phyloP scores from a whole-genome alignment of 805 yeast genomes.

The Candida rishiriensis region DNA sequence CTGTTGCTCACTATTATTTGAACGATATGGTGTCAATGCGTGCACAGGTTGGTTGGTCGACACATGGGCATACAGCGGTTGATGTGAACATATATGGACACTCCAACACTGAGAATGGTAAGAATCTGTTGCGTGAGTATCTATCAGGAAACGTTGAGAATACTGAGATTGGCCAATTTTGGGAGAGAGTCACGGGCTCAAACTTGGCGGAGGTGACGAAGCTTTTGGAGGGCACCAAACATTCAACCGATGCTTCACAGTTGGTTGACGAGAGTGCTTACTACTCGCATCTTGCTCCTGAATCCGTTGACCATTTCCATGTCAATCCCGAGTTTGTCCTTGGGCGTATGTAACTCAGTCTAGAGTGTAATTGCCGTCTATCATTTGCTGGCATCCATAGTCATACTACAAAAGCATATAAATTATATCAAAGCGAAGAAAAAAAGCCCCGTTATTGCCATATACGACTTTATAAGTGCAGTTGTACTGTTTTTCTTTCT shows the following conservation, averaged over 20 bases:
- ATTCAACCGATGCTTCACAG: slow-evolving; percentile 31
- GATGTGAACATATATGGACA: slow-evolving; percentile 90
- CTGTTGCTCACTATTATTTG: slow-evolving; percentile 40
- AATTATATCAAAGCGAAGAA: too few relatives aligned
- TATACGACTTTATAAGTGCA: too few relatives aligned
- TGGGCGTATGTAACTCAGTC: too few relatives aligned
- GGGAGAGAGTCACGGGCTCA: slow-evolving; percentile 51
- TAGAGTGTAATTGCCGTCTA: too few relatives aligned
- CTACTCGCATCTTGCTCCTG: slow-evolving; percentile 8
- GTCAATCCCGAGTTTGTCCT: slow-evolving; percentile 8
- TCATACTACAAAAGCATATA: too few relatives aligned
- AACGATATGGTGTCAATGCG: slow-evolving; percentile 73
- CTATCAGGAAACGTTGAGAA: slow-evolving; percentile 83
- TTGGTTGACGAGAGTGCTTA: slow-evolving; percentile 8
- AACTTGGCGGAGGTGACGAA: slow-evolving; percentile 47
- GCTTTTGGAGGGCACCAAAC: slow-evolving; percentile 44
- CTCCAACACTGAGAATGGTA: slow-evolving; percentile 50
- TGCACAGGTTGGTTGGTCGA: slow-evolving; percentile 93
- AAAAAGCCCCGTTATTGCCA: too few relatives aligned
- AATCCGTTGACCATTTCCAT: slow-evolving; percentile 14
- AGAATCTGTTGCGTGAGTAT: slow-evolving; percentile 35
- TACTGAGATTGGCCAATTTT: slow-evolving; percentile 73
- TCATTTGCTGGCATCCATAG: too few relatives aligned
- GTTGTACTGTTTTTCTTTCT: too few relatives aligned
- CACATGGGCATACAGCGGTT: slow-evolving; percentile 95